phyloP scores from a whole-genome alignment of 1,284 basidiomycete species.

The Microbotryum saponariae region DNA sequence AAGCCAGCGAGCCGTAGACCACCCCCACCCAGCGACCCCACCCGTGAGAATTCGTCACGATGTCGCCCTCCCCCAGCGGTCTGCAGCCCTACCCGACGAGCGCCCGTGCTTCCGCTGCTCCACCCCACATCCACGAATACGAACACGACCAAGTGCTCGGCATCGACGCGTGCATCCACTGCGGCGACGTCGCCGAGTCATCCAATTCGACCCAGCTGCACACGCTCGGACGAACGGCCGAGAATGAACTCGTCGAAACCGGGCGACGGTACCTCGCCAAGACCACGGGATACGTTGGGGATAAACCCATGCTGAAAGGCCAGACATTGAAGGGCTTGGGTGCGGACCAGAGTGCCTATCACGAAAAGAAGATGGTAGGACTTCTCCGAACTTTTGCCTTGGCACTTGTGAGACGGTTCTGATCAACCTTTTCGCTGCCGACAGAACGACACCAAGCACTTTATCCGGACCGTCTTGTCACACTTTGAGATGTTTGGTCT shows the following conservation, averaged over 20 bases:
- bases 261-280: conserved; percentile 8
- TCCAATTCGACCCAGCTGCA: conserved; percentile 14
- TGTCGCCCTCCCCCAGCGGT: no score
- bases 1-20: no score
- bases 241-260: conserved; percentile 15
- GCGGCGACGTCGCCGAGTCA: conserved; percentile 17
- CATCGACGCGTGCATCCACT: conserved; percentile 17
- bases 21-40: no score
- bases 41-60: no score
- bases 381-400: background rate
- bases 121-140: background rate
- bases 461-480: conserved; percentile 7
- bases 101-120: no score
- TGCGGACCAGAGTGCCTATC: conserved; percentile 6
- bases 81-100: no score
- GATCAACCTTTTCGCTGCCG: no score
- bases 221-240: conserved; percentile 15
- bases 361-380: conserved; percentile 15
- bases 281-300: conserved; percentile 3
- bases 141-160: conserved; percentile 9
- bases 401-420: no score
- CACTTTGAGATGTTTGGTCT: conserved; percentile 8
- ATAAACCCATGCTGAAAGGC: background rate
- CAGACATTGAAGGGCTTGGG: conserved; percentile 5
- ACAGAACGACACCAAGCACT: conserved; percentile 8